Evolutionary conservation across 2,329 filamentous ascomycete genomes (phyloP).

Genomic region (Xylariales sp.): DNA sequence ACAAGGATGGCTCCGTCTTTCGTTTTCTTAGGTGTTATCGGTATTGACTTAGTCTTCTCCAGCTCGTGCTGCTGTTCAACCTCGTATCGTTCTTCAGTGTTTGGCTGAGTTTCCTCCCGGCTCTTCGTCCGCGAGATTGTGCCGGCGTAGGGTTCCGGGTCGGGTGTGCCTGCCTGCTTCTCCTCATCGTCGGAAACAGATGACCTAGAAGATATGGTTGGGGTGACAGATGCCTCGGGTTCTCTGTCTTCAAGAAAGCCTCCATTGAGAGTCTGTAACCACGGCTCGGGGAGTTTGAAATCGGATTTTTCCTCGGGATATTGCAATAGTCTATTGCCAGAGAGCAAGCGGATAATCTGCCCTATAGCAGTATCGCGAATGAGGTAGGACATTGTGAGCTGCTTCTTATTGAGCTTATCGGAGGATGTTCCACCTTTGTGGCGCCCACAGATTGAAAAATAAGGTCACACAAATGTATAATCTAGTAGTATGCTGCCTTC

Average conservation of each 20-base stretch:
- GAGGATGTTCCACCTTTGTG: background rate
- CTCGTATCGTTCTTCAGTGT: constrained; percentile 17
- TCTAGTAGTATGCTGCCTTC: too few relatives aligned
- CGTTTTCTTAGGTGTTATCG: constrained; percentile 22
- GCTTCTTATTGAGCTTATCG: background rate
- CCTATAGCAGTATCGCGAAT: constrained; percentile 22
- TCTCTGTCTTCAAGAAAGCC: too few relatives aligned
- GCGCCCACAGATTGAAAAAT: too few relatives aligned
- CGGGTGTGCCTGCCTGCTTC: constrained; percentile 11
- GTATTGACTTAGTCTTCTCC: constrained; percentile 21
- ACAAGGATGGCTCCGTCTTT: constrained; percentile 23
- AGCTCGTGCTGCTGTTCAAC: constrained; percentile 17
- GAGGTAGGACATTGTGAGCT: constrained; percentile 10
- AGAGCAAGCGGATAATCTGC: constrained; percentile 22
- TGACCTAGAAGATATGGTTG: too few relatives aligned
- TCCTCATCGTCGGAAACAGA: constrained; percentile 20
- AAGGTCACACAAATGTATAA: too few relatives aligned
- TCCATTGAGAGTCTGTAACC: too few relatives aligned
- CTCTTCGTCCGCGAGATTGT: constrained; percentile 15
- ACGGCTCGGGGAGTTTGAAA: constrained; percentile 16
- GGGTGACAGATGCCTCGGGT: too few relatives aligned
- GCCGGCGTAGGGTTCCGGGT: constrained; percentile 10
- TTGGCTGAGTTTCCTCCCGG: constrained; percentile 18
- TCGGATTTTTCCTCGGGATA: constrained; percentile 16
- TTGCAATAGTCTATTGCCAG: constrained; percentile 16